phyloP scores from a whole-genome alignment of 2,329 filamentous ascomycete genomes.

The Orbilia ellipsospora region DNA sequence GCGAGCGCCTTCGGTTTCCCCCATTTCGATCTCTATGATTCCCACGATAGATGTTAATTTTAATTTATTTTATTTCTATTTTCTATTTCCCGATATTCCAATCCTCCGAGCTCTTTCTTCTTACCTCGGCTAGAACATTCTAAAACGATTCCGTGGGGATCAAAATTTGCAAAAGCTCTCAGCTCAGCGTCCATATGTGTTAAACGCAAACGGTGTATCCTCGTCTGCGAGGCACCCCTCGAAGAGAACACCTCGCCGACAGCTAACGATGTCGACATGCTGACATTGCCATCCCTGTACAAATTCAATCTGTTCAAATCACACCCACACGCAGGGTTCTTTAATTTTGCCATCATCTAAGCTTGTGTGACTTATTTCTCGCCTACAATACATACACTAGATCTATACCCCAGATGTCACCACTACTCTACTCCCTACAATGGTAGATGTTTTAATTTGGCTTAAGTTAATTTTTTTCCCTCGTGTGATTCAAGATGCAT shows the following conservation, averaged over 20 bases:
- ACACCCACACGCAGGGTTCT: neutral
- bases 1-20: slow-evolving; percentile 3
- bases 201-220: neutral
- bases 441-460: too few species aligned
- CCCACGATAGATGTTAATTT: neutral
- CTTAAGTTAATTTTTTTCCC: too few species aligned
- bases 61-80: neutral
- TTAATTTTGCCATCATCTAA: slow-evolving; percentile 1
- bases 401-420: too few species aligned
- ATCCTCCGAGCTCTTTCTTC: too few species aligned
- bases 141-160: neutral
- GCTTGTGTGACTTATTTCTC: neutral
- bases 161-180: too few species aligned
- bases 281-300: neutral
- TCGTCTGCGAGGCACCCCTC: neutral
- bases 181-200: neutral
- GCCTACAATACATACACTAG: too few species aligned
- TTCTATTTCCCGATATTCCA: too few species aligned
- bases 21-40: too few species aligned
- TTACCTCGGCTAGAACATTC: too few species aligned
- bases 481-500: slow-evolving; percentile 45
- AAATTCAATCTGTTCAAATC: too few species aligned
- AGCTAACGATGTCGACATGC: too few species aligned
- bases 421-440: too few species aligned
- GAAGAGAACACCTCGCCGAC: slow-evolving; percentile 10